Base-by-base conservation (phyloP, 495 filamentous ascomycete species). In the Echria macrotheca region DNA sequence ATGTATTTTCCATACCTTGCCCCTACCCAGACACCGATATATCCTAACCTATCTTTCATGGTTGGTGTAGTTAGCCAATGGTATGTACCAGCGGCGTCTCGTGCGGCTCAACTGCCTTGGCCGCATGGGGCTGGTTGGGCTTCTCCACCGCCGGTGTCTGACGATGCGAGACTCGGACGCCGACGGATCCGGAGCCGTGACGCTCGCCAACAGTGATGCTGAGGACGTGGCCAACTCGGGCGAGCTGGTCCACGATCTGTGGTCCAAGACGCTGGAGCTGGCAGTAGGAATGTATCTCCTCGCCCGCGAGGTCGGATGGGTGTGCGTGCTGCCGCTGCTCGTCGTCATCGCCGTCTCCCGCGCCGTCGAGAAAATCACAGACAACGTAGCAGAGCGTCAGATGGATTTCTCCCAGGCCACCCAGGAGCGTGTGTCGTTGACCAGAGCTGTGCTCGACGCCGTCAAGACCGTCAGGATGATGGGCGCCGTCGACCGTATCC, bases 401-500 rank as follows among this genome's bases (percentile, higher is more conserved):
- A 70, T 61, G 8, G 51, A 59, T 12, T 80, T 71, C 70, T 66
- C 73, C 17, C 53, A 61, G 37, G 73, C 76, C 12, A 77, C 74
- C 9, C 68, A 80, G 49, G 64, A 54, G 46, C 75, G 77, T 23
- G 73, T 81, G 31, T 69, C 68, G n/a, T 61, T 66, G 15, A 80
- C 76, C 8, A 72, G 65, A 11, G 56, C 71, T 1, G 75, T 79
- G 61, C 59, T 84, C 4, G 66, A 75, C 15, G 67, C 76, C 0
- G 80, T 81, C 56, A 82, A 83, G 50, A 67, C 69, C 12, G 64
- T 86, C 38, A 85, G 83, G 51, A 81, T 84, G 75, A 70, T 80
- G 10, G 81, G 80, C 1, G 57, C 83, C 9, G 69, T 70, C 12
- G 55, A 65, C 1, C 50, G 44, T 4, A 52, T 81, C 3, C 52